Percentiles rank a stretch among this genome's conserved stretches.
These are phyloP conservation scores for Petunia hybrid DNA, from an alignment of 305 asterid genomes.

Conservation along the genomic window DNA sequence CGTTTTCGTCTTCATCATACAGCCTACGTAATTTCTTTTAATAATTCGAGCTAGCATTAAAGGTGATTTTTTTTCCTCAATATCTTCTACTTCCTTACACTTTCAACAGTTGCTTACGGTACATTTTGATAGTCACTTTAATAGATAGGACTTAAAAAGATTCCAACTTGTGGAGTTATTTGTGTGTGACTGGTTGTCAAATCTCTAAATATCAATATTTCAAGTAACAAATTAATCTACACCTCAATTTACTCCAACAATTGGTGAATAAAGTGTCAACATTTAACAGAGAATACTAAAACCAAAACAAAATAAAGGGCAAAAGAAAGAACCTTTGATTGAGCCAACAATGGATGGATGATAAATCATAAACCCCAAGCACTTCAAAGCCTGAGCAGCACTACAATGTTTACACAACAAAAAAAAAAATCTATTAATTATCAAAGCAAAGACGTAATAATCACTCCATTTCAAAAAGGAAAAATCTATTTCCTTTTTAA, in stretches of 20 bases:
- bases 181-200: background rate
- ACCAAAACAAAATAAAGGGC: background rate
- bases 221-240: background rate
- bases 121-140: background rate
- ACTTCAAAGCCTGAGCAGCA: slow-evolving; percentile 81
- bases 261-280: background rate
- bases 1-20: background rate
- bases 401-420: slow-evolving; percentile 39
- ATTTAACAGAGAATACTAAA: background rate
- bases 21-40: background rate
- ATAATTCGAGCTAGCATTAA: background rate
- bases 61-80: background rate
- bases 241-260: background rate
- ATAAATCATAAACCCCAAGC: slow-evolving; percentile 85
- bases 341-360: slow-evolving; percentile 63
- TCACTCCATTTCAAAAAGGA: no score
- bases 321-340: slow-evolving; percentile 50
- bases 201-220: background rate
- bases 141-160: background rate
- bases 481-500: no score
- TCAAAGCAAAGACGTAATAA: background rate
- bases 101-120: background rate
- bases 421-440: slow-evolving; percentile 21
- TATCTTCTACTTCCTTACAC: background rate
- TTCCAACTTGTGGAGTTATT: background rate